These are phyloP conservation scores for Neurospora tetraspora DNA, from an alignment of 495 filamentous ascomycete species.

Conservation along the genomic window DNA sequence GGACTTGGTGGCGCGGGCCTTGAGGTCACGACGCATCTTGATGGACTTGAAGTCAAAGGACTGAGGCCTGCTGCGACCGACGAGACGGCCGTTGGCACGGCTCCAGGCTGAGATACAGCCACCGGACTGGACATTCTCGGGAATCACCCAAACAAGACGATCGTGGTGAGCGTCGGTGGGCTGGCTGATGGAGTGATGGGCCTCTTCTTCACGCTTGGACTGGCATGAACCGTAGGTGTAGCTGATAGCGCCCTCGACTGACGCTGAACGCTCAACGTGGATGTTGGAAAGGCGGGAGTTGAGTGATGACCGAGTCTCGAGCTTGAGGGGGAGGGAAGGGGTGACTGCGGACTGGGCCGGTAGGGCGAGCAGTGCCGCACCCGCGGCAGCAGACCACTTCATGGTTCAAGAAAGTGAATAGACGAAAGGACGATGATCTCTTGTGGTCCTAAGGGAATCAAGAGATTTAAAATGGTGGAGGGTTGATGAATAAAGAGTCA, in stretches of 20 bases:
- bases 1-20: background rate
- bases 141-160: slow-evolving; percentile 45
- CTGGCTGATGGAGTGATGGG: slow-evolving; percentile 25
- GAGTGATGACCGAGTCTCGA: slow-evolving; percentile 26
- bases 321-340: slow-evolving; percentile 20
- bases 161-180: slow-evolving; percentile 10
- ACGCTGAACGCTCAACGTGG: slow-evolving; percentile 23
- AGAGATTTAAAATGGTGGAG: background rate
- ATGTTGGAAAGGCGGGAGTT: slow-evolving; percentile 36
- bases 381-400: background rate
- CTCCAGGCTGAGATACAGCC: slow-evolving; percentile 49
- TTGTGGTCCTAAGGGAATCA: background rate
- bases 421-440: background rate
- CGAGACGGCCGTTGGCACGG: slow-evolving; percentile 17
- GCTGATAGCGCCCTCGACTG: slow-evolving; percentile 19
- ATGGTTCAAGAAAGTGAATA: background rate
- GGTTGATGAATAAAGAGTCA: background rate
- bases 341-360: background rate
- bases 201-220: slow-evolving; percentile 4
- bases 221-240: slow-evolving; percentile 34
- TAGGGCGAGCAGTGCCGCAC: background rate
- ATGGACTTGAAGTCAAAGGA: slow-evolving; percentile 5
- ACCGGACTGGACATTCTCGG: slow-evolving; percentile 27
- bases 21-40: background rate
- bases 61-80: slow-evolving; percentile 37